Conservation (phyloP, 2,329 filamentous ascomycete species). For the Xylaria sp. region DNA sequence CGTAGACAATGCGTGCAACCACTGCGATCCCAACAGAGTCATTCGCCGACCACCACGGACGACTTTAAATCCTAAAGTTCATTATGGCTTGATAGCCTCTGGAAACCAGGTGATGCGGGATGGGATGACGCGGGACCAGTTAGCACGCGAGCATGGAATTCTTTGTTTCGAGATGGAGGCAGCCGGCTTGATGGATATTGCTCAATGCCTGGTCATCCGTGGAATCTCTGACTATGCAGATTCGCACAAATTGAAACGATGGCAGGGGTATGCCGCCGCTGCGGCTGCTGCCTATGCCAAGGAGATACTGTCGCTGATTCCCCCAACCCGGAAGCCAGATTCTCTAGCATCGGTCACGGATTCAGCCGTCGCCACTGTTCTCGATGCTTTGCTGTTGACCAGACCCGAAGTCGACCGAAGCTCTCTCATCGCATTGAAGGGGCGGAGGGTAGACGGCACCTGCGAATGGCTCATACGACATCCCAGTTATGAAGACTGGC, state of each 20-base stretch:
- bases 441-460: constrained; percentile 20
- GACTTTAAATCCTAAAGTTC: background rate
- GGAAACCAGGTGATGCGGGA: background rate
- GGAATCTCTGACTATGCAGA: constrained; percentile 26
- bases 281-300: constrained; percentile 23
- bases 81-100: constrained; percentile 12
- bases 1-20: background rate
- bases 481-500: constrained; percentile 20
- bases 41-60: background rate
- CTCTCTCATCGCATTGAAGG: constrained; percentile 26
- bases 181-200: constrained; percentile 8
- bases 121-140: background rate
- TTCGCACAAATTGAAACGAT: constrained; percentile 20
- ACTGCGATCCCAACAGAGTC: constrained; percentile 6
- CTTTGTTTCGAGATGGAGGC: background rate
- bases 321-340: background rate
- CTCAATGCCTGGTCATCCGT: constrained; percentile 14
- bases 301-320: constrained; percentile 15
- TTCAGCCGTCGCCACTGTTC: constrained; percentile 14
- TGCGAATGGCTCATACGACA: constrained; percentile 27
- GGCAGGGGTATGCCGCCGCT: constrained; percentile 15
- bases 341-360: constrained; percentile 1
- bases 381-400: constrained; percentile 18
- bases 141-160: constrained; percentile 6
- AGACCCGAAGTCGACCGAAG: constrained; percentile 27